Evolutionary conservation across 1,284 basidiomycete species (phyloP), one percentile per base, ranked within the genome.

Genomic region (Apiotrichum veenhuisii): DNA sequence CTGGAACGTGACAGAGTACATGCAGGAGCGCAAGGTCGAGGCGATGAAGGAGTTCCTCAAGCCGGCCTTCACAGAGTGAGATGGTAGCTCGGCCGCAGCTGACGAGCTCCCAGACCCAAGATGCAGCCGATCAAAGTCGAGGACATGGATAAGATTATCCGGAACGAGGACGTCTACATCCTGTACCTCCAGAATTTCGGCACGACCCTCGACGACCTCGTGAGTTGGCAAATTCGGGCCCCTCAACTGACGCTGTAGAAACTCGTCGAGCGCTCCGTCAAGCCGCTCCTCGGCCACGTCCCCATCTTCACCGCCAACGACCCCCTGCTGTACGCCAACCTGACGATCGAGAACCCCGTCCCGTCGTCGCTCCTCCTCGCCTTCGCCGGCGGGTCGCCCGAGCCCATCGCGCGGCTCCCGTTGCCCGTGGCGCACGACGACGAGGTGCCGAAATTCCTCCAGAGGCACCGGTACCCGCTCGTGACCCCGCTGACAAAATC

Each of bases 401-500:
- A 58, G 8, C 74, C 74, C 0, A 63, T 70, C 15, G 68, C 66
- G 11, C 62, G 71, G 0, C 62, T 80, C 25, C 36, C 69, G 2
- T 72, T 80, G 54, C 64, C 67, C 11, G 45, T 66, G 17, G 60
- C 59, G 20, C 36, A 66, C 20, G 2, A 8, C 3, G 52, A 68
- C 26, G 43, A 67, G 67, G 49, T 76, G 53, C 15, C 62, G 5
- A 56, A 70, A 0, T 92, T 87, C 84, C 77, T 91, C 22, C 68
- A 83, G 10, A 70, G 76, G 1, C 82, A 93, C 71, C 84, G 86
- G 38, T 82, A 89, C 26, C 89, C 90, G 0, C 83, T 83, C 1
- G 76, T 84, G 3, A 68, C 84, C 18, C 86, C 91, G 69, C 82
- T 96, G 34, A 84, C 83, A 12, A 82, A 84, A 37, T 84, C 85